Evolutionary conservation across 192 early-diverging fungal species (phyloP), one percentile per base, ranked within the genome.

Genomic region (Podila epigama): DNA sequence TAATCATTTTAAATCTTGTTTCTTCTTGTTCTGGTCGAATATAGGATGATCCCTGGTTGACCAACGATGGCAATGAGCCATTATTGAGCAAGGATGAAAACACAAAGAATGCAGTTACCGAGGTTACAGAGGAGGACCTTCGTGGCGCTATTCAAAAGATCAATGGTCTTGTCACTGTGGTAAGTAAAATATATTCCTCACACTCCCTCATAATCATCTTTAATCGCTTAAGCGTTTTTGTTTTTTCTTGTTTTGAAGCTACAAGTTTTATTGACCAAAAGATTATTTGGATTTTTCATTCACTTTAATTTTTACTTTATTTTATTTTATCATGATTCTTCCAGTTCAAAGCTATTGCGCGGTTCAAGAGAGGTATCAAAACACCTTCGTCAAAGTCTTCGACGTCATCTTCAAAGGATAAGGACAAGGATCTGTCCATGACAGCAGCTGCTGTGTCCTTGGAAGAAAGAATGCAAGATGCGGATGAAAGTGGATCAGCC

Each of bases 61-160:
- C 96, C 1, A 70, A 90, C 42, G 51, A 85, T 69, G 92, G 88
- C 66, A 75, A 56, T 13, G 79, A 81, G 6, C 81, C 82, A 7
- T 81, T 97, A 44, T 85, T 90, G 7, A 70, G 80, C 50, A 92
- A 88, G 66, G 87, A 91, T 55, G 87, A 91, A 48, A 98, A 98
- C 84, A 92, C 90, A 66, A 66, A 72, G 39, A 83, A 83, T 31
- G 65, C 89, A 33, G 88, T 98, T 15, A 87, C 85, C 8, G 88
- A 94, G 33, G 85, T 97, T 58, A 99, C 97, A 0, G 90, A 95
- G 60, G 91, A 93, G 58, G 96, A 99, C 56, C 79, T 96, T 25
- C 75, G 86, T 22, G 80, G 82, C 63, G 95, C 93, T 27, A 89
- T 97, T 64, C 87, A 92, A 64, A 83, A 81, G 32, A 87, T 90